phyloP scores from a whole-genome alignment of 495 filamentous ascomycete species.

The Xylaria castorea region DNA sequence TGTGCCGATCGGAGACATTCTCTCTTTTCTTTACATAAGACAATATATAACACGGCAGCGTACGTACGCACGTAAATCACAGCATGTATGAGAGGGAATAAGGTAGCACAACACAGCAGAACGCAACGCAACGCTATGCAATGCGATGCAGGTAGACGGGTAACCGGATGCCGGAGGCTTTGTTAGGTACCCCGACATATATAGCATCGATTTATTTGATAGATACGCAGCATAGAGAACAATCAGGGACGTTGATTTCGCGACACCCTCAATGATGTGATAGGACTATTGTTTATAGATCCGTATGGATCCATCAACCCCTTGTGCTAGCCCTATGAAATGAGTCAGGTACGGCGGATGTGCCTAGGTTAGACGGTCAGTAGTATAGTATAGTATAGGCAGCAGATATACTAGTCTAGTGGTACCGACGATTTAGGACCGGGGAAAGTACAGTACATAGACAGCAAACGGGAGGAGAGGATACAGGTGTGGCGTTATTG shows the following conservation, averaged over 20 bases:
- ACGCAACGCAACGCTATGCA: background rate
- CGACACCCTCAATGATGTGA: background rate
- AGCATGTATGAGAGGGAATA: background rate
- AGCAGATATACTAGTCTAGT: background rate
- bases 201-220: background rate
- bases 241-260: background rate
- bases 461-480: background rate
- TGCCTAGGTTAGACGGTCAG: background rate
- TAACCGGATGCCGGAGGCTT: background rate
- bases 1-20: background rate
- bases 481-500: too few species aligned
- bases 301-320: background rate
- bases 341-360: background rate
- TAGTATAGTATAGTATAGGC: background rate
- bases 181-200: background rate
- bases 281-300: background rate
- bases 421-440: background rate
- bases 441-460: background rate
- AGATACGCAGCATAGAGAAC: background rate
- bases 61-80: background rate
- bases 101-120: background rate
- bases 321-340: background rate
- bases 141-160: background rate
- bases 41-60: background rate
- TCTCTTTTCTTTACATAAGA: background rate